Evolutionary conservation across 106 monocot species (phyloP), one percentile per base, ranked within the genome.

Genomic region (Xerophyta viscosa): DNA sequence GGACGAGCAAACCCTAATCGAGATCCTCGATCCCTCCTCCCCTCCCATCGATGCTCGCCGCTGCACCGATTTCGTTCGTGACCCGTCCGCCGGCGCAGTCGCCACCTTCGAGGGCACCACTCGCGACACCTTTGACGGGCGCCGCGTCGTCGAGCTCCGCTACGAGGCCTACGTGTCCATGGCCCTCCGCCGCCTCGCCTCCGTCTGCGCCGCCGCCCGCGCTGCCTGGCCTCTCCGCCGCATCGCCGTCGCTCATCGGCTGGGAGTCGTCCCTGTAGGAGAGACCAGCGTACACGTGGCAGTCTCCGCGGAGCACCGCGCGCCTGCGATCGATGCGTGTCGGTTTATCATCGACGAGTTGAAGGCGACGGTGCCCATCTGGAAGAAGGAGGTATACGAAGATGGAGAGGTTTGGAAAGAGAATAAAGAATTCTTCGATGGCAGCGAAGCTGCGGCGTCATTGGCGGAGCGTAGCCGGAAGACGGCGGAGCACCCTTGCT

Each of bases 311-410:
- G 75, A 78, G 29, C 94, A 94, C 62, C 74, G 84, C 1, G 71
- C 65, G 11, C 80, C 81, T 36, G 84, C 84, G 26, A 50, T 94
- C 64, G 84, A 88, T 61, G 88, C 84, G 46, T 94, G 88, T 60
- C 62, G 78, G 42, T 84, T 61, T 58, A 49, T 96, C 45, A 96
- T 96, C 54, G 88, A 96, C 47, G 94, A 88, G 78, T 39, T 88
- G 44, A 96, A 88, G 65, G 81, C 84, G 21, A 67, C 78, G 57
- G 88, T 96, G 57, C 88, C 94, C 21, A 84, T 88, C 23, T 88
- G 88, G 94, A 96, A 88, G 81, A 96, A 88, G 75, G 94, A 96
- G 71, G 81, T 88, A 4, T 88, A 88, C 60, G 88, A 75, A 23
- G 54, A 82, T 58, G 88, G 94, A 20, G 94, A 88, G 69, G 77